Percentiles rank a stretch among this genome's conserved stretches.
phyloP scores from a whole-genome alignment of 768 basidiomycete species.

The Tricholoma furcatifolium region DNA sequence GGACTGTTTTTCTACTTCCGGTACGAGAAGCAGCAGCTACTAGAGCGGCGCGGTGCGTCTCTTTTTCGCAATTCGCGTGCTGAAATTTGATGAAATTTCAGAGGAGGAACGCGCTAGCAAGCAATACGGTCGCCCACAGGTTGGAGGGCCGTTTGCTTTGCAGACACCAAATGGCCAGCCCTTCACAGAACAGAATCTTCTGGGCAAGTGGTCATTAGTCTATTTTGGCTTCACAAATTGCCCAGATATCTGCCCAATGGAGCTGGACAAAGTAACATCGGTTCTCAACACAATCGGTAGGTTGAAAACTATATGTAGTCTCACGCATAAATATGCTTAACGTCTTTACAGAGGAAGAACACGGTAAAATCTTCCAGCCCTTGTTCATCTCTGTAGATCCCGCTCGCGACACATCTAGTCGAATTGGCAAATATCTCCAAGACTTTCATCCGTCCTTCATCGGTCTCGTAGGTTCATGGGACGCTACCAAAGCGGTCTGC shows the following conservation, averaged over 20 bases:
- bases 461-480: constrained; percentile 85
- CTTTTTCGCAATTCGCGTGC: neutral
- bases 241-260: constrained; percentile 98
- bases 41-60: constrained; percentile 70
- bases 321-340: neutral
- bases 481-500: constrained; percentile 81
- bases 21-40: constrained; percentile 76
- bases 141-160: constrained; percentile 90
- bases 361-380: constrained; percentile 76
- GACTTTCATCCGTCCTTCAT: constrained; percentile 93
- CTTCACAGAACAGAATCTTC: constrained; percentile 81
- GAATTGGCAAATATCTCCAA: constrained; percentile 61
- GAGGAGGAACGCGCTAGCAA: constrained; percentile 74
- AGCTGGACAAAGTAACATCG: constrained; percentile 90
- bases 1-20: constrained; percentile 89
- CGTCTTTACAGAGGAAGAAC: constrained; percentile 53
- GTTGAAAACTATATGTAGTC: constrained; percentile 21
- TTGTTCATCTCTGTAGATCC: constrained; percentile 98
- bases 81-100: constrained; percentile 25
- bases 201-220: constrained; percentile 88
- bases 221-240: constrained; percentile 99
- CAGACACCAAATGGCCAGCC: constrained; percentile 60
- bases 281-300: constrained; percentile 73
- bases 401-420: constrained; percentile 72
- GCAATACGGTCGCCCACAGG: constrained; percentile 79